A percentile compares a stretch with the other conserved stretches of the same genome.
These are phyloP conservation scores for Leccinum uliginosum DNA, from an alignment of 768 basidiomycete genomes.

Conservation along the genomic window DNA sequence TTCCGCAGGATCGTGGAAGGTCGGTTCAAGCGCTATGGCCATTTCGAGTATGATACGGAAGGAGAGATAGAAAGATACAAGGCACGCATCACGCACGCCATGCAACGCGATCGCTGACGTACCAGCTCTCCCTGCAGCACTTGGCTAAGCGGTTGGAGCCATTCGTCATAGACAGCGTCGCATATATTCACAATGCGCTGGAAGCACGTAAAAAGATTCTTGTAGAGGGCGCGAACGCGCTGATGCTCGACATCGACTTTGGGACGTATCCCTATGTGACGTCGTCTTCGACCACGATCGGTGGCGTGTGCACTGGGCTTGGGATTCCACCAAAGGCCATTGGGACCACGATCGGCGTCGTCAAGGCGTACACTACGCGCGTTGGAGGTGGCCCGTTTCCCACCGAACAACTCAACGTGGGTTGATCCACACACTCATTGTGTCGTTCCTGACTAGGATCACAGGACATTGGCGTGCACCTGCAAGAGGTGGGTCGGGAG, in stretches of 20 bases:
- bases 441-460: neutral
- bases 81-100: slow-evolving; percentile 38
- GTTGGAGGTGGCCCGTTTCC: slow-evolving; percentile 99
- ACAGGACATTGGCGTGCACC: slow-evolving; percentile 75
- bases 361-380: slow-evolving; percentile 97
- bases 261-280: slow-evolving; percentile 99
- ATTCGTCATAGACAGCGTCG: slow-evolving; percentile 84
- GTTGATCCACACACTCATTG: slow-evolving; percentile 22
- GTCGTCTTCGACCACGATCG: slow-evolving; percentile 88
- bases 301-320: slow-evolving; percentile 96
- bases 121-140: slow-evolving; percentile 37
- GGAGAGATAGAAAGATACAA: slow-evolving; percentile 92
- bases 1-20: slow-evolving; percentile 96
- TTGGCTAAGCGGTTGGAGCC: slow-evolving; percentile 83
- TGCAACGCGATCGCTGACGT: neutral
- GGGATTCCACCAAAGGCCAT: slow-evolving; percentile 90
- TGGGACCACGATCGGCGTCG: slow-evolving; percentile 84
- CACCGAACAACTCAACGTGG: slow-evolving; percentile 86
- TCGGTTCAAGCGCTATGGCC: slow-evolving; percentile 94
- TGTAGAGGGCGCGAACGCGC: slow-evolving; percentile 95
- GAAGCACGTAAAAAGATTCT: slow-evolving; percentile 73
- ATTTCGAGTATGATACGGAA: slow-evolving; percentile 98
- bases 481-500: slow-evolving; percentile 93
- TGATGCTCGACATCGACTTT: slow-evolving; percentile 98
- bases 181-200: slow-evolving; percentile 80